Evolutionary conservation across 495 filamentous ascomycete genomes (phyloP).

Genomic region (Xylaria acuta): DNA sequence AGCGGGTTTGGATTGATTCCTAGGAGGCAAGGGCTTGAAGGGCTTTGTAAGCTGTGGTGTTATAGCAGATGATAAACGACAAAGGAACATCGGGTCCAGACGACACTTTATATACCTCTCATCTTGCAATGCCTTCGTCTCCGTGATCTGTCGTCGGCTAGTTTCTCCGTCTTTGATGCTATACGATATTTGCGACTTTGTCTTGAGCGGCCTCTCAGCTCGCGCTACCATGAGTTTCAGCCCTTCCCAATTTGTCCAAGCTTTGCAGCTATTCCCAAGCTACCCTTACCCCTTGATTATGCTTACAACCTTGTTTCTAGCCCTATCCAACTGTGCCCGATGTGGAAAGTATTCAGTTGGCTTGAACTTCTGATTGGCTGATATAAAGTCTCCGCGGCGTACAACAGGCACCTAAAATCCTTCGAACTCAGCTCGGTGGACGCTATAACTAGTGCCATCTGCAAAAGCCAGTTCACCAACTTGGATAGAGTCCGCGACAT

Average conservation of each 20-base stretch:
- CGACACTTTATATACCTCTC: constrained; percentile 11
- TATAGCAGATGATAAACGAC: not conserved
- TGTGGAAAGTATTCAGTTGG: not conserved
- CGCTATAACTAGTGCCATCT: not conserved
- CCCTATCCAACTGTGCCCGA: not conserved
- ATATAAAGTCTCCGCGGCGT: not conserved
- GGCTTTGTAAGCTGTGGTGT: not conserved
- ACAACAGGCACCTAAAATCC: not conserved
- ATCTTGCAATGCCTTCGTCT: not conserved
- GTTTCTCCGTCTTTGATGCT: not conserved
- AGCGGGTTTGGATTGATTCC: not conserved
- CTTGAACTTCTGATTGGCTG: not conserved
- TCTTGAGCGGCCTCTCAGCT: not conserved
- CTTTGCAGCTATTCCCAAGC: constrained; percentile 8
- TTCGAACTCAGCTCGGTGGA: not conserved
- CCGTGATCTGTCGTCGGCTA: not conserved
- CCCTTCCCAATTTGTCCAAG: constrained; percentile 2
- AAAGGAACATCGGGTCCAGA: not conserved
- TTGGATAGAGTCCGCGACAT: not conserved
- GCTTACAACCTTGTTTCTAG: not conserved
- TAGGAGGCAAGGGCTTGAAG: not conserved
- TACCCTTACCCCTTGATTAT: constrained; percentile 3
- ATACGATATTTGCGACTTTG: not conserved
- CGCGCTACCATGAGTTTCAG: constrained; percentile 1
- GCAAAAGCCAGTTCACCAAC: not conserved